phyloP scores from a whole-genome alignment of 768 basidiomycete genomes.

The Cyathus striatus region DNA sequence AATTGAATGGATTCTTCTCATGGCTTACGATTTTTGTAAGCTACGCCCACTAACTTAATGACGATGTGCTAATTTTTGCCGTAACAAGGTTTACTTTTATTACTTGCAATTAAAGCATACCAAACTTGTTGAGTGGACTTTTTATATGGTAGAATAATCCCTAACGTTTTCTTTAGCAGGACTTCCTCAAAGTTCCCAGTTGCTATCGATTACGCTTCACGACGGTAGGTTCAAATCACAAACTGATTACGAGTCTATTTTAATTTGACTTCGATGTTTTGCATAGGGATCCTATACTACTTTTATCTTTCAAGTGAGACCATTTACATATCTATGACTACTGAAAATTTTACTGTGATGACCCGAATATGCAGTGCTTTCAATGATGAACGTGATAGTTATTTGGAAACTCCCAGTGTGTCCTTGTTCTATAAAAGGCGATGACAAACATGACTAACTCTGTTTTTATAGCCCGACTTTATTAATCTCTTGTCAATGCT shows the following conservation, averaged over 20 bases:
- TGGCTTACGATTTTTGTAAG: constrained; percentile 9
- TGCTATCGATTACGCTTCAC: constrained; percentile 8
- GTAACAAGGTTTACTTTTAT: neutral
- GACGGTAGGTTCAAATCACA: constrained; percentile 9
- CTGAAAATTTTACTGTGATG: neutral
- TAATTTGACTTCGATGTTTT: neutral
- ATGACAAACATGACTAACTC: neutral
- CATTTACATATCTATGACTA: neutral
- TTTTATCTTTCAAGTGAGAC: constrained; percentile 14
- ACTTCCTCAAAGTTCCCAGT: constrained; percentile 6
- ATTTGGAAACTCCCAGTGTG: constrained; percentile 10
- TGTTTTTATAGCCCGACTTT: constrained; percentile 6
- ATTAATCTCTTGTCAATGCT: constrained; percentile 10
- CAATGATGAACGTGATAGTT: constrained; percentile 12
- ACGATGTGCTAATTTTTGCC: neutral
- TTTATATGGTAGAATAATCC: neutral
- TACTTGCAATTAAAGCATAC: constrained; percentile 8
- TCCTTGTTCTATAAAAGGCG: neutral
- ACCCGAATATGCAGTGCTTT: constrained; percentile 7
- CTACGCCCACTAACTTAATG: neutral
- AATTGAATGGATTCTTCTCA: constrained; percentile 8
- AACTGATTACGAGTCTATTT: neutral
- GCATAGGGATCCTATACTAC: constrained; percentile 14
- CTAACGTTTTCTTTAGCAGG: neutral
- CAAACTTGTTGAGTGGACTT: constrained; percentile 3